These are phyloP conservation scores for Candida neerlandica DNA, from an alignment of 1,139 yeast species.

Conservation along the genomic window DNA sequence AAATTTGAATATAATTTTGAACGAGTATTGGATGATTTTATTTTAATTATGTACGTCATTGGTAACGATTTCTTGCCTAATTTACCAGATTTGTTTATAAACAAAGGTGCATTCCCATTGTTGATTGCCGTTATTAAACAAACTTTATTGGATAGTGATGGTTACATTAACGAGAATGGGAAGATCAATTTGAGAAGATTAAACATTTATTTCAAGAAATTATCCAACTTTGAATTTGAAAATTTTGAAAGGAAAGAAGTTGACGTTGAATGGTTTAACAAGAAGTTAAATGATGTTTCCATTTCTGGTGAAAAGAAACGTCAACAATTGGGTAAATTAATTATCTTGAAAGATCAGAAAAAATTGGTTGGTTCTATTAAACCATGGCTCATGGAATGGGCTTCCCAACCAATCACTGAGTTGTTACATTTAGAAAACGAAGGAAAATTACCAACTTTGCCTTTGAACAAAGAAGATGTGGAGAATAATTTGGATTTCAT, in stretches of 20 bases:
- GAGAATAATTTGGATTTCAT: conserved; percentile 58
- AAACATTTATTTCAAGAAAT: conserved; percentile 68
- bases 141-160: conserved; percentile 72
- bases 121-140: conserved; percentile 85
- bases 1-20: conserved; percentile 83
- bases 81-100: conserved; percentile 88
- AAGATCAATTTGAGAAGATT: conserved; percentile 74
- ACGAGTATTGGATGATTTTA: conserved; percentile 87
- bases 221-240: conserved; percentile 75
- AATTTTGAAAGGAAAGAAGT: conserved; percentile 79
- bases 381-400: conserved; percentile 65
- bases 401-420: conserved; percentile 29
- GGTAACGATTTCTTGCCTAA: conserved; percentile 99
- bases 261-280: conserved; percentile 90
- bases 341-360: conserved; percentile 74
- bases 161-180: conserved; percentile 85
- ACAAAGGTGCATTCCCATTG: conserved; percentile 94
- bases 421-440: conserved; percentile 42
- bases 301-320: conserved; percentile 71
- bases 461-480: conserved; percentile 51
- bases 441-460: conserved; percentile 49
- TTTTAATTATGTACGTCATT: conserved; percentile 87
- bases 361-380: conserved; percentile 60
- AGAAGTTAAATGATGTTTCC: conserved; percentile 78
- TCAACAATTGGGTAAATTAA: conserved; percentile 63